These are phyloP conservation scores for Theileria parva DNA, from an alignment of 169 alveolate species.

Conservation along the genomic window DNA sequence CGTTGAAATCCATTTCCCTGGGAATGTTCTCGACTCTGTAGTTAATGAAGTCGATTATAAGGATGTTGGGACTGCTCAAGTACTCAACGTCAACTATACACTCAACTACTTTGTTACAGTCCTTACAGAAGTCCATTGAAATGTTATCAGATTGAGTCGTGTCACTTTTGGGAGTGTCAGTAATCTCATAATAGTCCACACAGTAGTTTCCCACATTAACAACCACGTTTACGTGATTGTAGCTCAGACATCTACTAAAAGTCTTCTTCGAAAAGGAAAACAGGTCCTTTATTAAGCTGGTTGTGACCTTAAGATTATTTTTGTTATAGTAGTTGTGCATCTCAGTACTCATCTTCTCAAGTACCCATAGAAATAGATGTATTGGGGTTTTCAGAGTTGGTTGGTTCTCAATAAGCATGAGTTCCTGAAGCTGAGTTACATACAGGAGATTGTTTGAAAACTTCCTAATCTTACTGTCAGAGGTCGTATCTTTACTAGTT, in stretches of 20 bases:
- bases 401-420: slow-evolving; percentile 55
- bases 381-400: slow-evolving; percentile 29
- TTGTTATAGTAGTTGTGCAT: slow-evolving; percentile 34
- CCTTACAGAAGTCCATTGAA: slow-evolving; percentile 34
- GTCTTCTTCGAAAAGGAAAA: slow-evolving; percentile 46
- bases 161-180: background rate
- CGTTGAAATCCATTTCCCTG: slow-evolving; percentile 26
- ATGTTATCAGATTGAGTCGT: slow-evolving; percentile 4
- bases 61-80: slow-evolving; percentile 31
- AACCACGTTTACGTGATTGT: slow-evolving; percentile 29
- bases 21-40: background rate
- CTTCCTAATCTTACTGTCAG: slow-evolving; percentile 11
- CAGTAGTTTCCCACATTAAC: slow-evolving; percentile 27
- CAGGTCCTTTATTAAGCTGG: slow-evolving; percentile 37
- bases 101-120: slow-evolving; percentile 26
- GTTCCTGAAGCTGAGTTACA: slow-evolving; percentile 57
- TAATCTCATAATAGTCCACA: slow-evolving; percentile 13
- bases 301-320: background rate
- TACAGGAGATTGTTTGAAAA: slow-evolving; percentile 18
- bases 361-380: slow-evolving; percentile 51
- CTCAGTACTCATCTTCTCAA: slow-evolving; percentile 55
- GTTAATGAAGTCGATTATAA: slow-evolving; percentile 38
- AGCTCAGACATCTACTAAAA: slow-evolving; percentile 19
- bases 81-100: slow-evolving; percentile 1
- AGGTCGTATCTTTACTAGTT: background rate